These are phyloP conservation scores for Raddia distichophylla DNA, from an alignment of 176 grass and related monocot genomes.

Conservation along the genomic window DNA sequence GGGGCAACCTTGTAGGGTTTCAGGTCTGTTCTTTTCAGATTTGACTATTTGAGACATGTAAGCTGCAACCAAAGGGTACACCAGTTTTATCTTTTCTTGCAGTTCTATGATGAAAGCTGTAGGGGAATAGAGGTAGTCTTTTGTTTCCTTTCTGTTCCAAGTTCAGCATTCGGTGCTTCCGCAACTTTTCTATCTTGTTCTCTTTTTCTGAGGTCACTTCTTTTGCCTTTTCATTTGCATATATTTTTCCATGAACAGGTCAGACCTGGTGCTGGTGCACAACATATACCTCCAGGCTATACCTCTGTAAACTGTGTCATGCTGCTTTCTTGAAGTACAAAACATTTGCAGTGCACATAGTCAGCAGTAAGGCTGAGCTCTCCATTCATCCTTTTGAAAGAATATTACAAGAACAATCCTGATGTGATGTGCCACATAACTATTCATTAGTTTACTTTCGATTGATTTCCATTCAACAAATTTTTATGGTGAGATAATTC, in stretches of 20 bases:
- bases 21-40: neutral
- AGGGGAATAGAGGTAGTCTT: neutral
- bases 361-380: neutral
- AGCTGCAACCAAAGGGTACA: neutral
- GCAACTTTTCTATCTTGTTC: neutral
- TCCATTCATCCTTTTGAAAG: neutral
- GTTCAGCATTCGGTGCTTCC: neutral
- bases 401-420: constrained; percentile 30
- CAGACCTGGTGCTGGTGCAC: constrained; percentile 12
- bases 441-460: constrained; percentile 23
- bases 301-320: neutral
- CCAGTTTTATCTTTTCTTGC: neutral
- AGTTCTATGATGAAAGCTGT: constrained; percentile 24
- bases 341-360: neutral
- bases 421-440: neutral
- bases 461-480: constrained; percentile 16
- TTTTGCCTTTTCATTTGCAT: constrained; percentile 25
- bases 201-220: constrained; percentile 9
- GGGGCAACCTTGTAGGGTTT: constrained; percentile 4
- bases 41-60: neutral
- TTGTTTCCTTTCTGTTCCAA: neutral
- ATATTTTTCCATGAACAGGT: constrained; percentile 18
- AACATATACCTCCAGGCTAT: neutral
- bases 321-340: neutral
- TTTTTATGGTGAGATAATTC: neutral